A percentile compares a stretch with the other conserved stretches of the same genome.
These are phyloP conservation scores for Cercospora brassicicola DNA, from an alignment of 2,329 filamentous ascomycete genomes.

Conservation along the genomic window DNA sequence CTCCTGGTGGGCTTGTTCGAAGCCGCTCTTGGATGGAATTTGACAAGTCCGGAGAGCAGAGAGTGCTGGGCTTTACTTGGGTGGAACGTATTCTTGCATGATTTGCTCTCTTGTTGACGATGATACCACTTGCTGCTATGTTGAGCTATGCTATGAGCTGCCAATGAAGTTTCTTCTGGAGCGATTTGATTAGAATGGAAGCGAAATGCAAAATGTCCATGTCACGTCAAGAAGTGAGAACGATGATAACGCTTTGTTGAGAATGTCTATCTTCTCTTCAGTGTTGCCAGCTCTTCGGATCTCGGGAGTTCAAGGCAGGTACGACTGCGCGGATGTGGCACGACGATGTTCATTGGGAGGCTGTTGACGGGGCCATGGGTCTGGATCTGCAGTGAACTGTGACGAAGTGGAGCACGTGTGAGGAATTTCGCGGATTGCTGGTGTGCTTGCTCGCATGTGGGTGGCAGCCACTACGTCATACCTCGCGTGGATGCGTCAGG, in stretches of 20 bases:
- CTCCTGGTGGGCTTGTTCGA: not conserved
- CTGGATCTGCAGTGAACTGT: not conserved
- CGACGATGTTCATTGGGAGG: not conserved
- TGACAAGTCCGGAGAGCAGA: not conserved
- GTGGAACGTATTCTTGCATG: conserved; percentile 5
- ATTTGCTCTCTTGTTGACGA: conserved; percentile 3
- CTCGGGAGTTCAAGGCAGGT: not conserved
- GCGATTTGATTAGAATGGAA: conserved; percentile 1
- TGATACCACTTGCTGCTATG: conserved; percentile 2
- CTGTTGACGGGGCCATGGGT: not conserved
- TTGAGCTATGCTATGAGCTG: not conserved
- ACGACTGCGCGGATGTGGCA: not conserved
- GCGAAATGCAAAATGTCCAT: not conserved
- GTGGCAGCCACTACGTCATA: not conserved
- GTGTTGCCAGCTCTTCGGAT: not conserved
- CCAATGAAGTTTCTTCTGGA: not conserved
- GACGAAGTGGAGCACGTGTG: conserved; percentile 8
- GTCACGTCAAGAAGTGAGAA: not conserved
- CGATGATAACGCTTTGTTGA: too few species aligned
- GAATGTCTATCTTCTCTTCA: not conserved
- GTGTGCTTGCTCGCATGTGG: not conserved
- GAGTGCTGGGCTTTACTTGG: not conserved
- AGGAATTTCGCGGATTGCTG: not conserved
- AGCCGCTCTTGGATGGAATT: not conserved
- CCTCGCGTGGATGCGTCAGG: not conserved